Evolutionary conservation across 139 green algal species (phyloP), one percentile per base, ranked within the genome.

Genomic region (Diplosphaera chodatii): DNA sequence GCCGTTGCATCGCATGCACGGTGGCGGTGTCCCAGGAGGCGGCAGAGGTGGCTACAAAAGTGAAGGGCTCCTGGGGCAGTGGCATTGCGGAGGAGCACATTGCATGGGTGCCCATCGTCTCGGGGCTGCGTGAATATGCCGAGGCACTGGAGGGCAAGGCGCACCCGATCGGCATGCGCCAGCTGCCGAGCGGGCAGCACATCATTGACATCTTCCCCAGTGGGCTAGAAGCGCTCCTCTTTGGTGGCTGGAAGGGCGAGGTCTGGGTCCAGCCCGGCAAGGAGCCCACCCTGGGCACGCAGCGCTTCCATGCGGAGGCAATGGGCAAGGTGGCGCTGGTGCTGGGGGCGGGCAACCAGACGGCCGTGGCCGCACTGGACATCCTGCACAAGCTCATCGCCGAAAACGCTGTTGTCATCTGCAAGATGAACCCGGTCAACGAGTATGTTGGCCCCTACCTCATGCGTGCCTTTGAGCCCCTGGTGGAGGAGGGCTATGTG

Each of bases 361-460:
- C 81, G 13, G 59, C 78, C 6, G 78, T 90, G 32, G 76, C 72
- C 8, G 29, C 74, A 0, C 63, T 82, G 31, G 86, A 92, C 79
- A 83, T 88, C 41, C 69, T 92, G 66, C 82, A 89, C 69, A 79
- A 87, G 81, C 76, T 96, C 55, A 16, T 93, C 1, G 56, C 76
- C 16, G 84, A 91, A 1, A 80, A 92, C 40, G 74, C 83, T 32
- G 85, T 91, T 23, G 87, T 92, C 28, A 34, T 94, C 40, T 78
- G 88, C 48, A 95, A 95, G 80, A 87, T 93, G 77, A 92, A 94
- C 76, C 89, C 89, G 2, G 79, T 87, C 33, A 93, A 92, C 63
- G 88, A 92, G 40, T 90, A 86, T 72, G 63, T 88, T 20, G 89
- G 89, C 15, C 82, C 78, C 2, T 84, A 78, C 70, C 67, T 93